Conservation (phyloP, 2,329 filamentous ascomycete genomes). For the Aspergillus piperis region DNA sequence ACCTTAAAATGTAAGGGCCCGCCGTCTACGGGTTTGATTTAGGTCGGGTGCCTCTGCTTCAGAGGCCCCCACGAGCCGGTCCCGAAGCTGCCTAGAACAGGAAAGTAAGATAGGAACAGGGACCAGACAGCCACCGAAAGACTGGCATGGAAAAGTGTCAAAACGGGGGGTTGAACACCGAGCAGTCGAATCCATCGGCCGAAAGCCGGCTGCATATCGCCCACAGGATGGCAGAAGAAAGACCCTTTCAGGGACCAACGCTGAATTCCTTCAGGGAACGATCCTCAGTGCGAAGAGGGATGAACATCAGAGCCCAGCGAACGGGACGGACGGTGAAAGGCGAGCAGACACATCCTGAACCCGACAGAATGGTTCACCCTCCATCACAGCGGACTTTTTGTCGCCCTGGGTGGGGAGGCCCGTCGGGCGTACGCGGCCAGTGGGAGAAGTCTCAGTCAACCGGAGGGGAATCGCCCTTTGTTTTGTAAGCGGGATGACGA, state of each 20-base stretch:
- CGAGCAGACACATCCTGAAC: slow-evolving; percentile 20
- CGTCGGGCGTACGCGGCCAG: not conserved
- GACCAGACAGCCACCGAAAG: not conserved
- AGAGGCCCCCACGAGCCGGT: not conserved
- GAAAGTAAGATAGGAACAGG: not conserved
- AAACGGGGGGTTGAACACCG: not conserved
- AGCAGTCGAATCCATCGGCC: slow-evolving; percentile 13
- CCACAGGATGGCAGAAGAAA: slow-evolving; percentile 13
- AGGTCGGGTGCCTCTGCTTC: not conserved
- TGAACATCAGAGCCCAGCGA: not conserved
- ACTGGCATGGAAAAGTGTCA: not conserved
- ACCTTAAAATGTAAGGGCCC: slow-evolving; percentile 3
- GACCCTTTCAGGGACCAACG: slow-evolving; percentile 12
- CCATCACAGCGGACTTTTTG: slow-evolving; percentile 22
- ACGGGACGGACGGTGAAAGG: slow-evolving; percentile 1
- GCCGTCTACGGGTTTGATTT: not conserved
- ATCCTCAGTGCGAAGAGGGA: not conserved
- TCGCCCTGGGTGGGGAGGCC: not conserved
- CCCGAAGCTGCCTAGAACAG: slow-evolving; percentile 2
- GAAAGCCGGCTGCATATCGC: slow-evolving; percentile 27
- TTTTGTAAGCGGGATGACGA: slow-evolving; percentile 5
- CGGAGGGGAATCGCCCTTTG: slow-evolving; percentile 1
- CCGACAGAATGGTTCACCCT: slow-evolving; percentile 34
- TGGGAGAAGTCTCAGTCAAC: not conserved
- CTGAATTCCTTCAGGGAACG: slow-evolving; percentile 6